phyloP scores from a whole-genome alignment of 2,329 filamentous ascomycete genomes.

The Cytospora piceicola region DNA sequence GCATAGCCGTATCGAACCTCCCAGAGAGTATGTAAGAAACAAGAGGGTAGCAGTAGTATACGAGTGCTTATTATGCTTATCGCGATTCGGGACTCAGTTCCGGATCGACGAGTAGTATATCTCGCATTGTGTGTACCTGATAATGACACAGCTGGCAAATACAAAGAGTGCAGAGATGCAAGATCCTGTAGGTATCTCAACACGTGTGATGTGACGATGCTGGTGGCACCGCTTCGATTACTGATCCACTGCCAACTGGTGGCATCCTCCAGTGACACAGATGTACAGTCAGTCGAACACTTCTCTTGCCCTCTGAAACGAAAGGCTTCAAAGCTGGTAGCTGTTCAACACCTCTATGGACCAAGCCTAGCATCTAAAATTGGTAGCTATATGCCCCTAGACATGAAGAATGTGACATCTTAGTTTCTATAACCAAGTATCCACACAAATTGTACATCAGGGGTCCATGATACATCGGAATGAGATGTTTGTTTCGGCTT shows the following conservation, averaged over 20 bases:
- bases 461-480: background rate
- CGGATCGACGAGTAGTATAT: background rate
- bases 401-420: too few species aligned
- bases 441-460: background rate
- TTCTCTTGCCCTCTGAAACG: too few species aligned
- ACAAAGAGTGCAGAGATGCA: background rate
- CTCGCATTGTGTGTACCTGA: background rate
- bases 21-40: background rate
- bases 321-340: too few species aligned
- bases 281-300: too few species aligned
- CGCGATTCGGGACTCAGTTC: background rate
- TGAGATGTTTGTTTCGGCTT: background rate
- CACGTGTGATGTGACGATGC: background rate
- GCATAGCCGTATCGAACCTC: background rate
- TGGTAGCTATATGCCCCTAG: too few species aligned
- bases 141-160: background rate
- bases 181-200: background rate
- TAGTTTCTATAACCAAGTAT: too few species aligned
- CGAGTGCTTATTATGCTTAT: background rate
- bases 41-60: background rate
- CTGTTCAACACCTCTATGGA: too few species aligned
- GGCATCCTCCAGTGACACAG: too few species aligned
- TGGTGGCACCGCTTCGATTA: background rate
- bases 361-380: too few species aligned
- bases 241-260: background rate